Conservation (phyloP, 2,329 filamentous ascomycete species). For the Emergomyces pasteurianus region DNA sequence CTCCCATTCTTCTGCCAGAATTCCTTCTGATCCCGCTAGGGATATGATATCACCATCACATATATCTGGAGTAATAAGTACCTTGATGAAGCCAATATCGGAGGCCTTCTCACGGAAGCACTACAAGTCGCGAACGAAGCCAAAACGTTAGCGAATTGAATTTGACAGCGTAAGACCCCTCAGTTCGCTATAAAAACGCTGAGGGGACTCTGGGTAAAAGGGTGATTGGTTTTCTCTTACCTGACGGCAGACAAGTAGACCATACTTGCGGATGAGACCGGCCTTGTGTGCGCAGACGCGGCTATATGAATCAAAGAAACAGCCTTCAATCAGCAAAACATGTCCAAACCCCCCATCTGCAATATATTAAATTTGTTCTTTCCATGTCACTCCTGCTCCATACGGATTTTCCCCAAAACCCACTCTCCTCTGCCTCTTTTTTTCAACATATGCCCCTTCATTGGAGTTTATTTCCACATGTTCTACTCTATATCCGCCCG, state of each 20-base stretch:
- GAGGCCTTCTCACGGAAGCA: conserved; percentile 58
- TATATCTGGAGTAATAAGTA: conserved; percentile 18
- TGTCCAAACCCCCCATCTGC: conserved; percentile 9
- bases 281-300: conserved; percentile 87
- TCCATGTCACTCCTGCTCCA: conserved; percentile 1
- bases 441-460: conserved; percentile 5
- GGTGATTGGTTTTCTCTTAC: background rate
- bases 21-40: background rate
- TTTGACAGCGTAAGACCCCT: background rate
- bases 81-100: conserved; percentile 60
- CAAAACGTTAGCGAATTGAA: conserved; percentile 1
- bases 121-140: conserved; percentile 22
- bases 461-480: background rate
- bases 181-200: background rate
- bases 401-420: conserved; percentile 16
- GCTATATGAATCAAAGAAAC: conserved; percentile 34
- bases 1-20: background rate
- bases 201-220: background rate
- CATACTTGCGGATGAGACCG: conserved; percentile 99
- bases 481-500: too few species aligned
- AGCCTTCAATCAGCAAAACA: background rate
- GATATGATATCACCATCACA: background rate
- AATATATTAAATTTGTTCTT: conserved; percentile 4
- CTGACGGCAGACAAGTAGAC: conserved; percentile 66
- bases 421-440: conserved; percentile 7